phyloP scores from a whole-genome alignment of 768 basidiomycete species.

The Paxillus involutus region DNA sequence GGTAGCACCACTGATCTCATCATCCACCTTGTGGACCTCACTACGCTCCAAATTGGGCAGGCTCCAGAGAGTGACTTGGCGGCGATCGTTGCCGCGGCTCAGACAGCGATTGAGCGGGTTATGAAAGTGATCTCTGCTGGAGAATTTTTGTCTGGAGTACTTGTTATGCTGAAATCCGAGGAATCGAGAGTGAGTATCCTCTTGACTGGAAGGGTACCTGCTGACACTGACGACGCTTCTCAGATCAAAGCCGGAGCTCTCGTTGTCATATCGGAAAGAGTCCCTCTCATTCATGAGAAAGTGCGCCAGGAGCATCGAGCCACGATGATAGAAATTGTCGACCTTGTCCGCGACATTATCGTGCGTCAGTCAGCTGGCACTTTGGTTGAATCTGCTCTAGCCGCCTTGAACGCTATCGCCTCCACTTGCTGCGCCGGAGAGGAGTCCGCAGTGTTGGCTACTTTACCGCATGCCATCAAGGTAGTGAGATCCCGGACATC shows the following conservation, averaged over 20 bases:
- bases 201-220: background rate
- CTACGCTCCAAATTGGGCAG: constrained; percentile 33
- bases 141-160: constrained; percentile 62
- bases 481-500: constrained; percentile 41
- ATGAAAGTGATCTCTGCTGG: constrained; percentile 67
- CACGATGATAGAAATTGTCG: constrained; percentile 53
- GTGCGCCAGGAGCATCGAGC: constrained; percentile 52
- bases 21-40: constrained; percentile 48
- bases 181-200: constrained; percentile 47
- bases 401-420: constrained; percentile 60
- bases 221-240: background rate
- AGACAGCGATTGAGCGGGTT: constrained; percentile 49
- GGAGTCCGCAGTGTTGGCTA: constrained; percentile 57
- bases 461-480: constrained; percentile 58
- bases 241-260: constrained; percentile 72
- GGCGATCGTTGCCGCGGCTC: constrained; percentile 47
- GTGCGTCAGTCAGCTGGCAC: constrained; percentile 38
- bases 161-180: constrained; percentile 54
- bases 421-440: constrained; percentile 62
- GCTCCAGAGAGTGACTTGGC: constrained; percentile 37
- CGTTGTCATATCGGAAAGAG: constrained; percentile 63
- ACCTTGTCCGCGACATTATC: constrained; percentile 49
- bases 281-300: constrained; percentile 57
- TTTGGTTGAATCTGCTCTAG: constrained; percentile 50
- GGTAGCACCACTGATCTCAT: constrained; percentile 43